Evolutionary conservation across 371 early-diverging fungal species (phyloP).

Genomic region (Circinella umbellata): DNA sequence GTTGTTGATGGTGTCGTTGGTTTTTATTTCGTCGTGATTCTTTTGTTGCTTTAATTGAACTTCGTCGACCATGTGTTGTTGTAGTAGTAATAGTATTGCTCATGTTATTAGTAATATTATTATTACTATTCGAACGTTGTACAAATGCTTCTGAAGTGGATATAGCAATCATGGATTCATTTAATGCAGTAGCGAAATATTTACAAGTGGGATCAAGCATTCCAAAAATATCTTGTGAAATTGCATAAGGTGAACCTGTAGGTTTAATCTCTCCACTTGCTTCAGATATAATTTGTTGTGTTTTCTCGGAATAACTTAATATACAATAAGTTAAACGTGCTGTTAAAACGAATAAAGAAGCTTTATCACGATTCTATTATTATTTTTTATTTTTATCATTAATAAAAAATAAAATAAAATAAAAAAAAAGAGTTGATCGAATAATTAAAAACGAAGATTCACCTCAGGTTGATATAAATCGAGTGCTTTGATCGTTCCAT

Average conservation of each 20-base stretch:
- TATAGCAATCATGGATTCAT: constrained; percentile 38
- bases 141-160: constrained; percentile 22
- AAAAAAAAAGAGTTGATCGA: neutral
- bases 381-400: neutral
- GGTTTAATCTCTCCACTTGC: constrained; percentile 66
- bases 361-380: constrained; percentile 50
- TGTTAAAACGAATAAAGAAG: constrained; percentile 64
- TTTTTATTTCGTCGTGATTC: constrained; percentile 29
- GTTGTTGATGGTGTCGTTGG: constrained; percentile 14
- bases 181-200: constrained; percentile 44
- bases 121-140: constrained; percentile 2
- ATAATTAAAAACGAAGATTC: neutral
- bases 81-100: neutral
- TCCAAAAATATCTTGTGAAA: constrained; percentile 37
- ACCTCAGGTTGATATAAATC: constrained; percentile 62
- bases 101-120: neutral
- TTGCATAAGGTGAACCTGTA: constrained; percentile 54
- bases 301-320: constrained; percentile 58
- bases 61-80: constrained; percentile 1
- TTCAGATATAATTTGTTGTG: constrained; percentile 62
- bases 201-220: constrained; percentile 59
- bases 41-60: constrained; percentile 25
- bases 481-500: constrained; percentile 73
- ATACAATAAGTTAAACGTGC: constrained; percentile 63
- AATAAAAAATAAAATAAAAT: too few relatives aligned